Conservation (phyloP, 1,139 yeast species). For the Hemisphaericaspora lyxosophila region DNA sequence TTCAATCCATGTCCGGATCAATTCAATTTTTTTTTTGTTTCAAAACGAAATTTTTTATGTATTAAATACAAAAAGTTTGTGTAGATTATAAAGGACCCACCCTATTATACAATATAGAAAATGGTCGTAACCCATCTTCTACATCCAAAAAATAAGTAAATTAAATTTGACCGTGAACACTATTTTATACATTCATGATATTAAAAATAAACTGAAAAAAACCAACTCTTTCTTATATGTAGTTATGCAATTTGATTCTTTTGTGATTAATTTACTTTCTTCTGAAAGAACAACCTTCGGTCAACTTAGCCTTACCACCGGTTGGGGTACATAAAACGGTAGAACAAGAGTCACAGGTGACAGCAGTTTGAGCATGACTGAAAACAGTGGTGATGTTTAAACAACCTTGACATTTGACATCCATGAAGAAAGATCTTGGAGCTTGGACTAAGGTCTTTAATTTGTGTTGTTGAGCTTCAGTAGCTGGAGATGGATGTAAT, state of each 20-base stretch:
- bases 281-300: constrained; percentile 99
- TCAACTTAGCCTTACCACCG: constrained; percentile 99
- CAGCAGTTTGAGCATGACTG: constrained; percentile 99
- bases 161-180: constrained; percentile 1
- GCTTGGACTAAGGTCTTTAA: constrained; percentile 95
- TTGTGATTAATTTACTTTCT: constrained; percentile 64
- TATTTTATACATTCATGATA: constrained; percentile 4
- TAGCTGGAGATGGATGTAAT: constrained; percentile 94
- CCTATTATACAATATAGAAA: constrained; percentile 7
- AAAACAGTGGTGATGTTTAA: constrained; percentile 98
- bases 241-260: background rate
- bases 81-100: constrained; percentile 7
- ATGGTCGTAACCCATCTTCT: background rate
- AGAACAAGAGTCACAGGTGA: constrained; percentile 97
- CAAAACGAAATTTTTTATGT: constrained; percentile 6
- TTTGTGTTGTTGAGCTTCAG: constrained; percentile 97
- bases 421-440: constrained; percentile 99
- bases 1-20: no score
- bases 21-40: no score
- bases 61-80: constrained; percentile 8
- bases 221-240: background rate
- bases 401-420: constrained; percentile 99
- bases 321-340: constrained; percentile 98
- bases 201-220: background rate
- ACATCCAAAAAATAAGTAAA: constrained; percentile 1